Base-by-base conservation (phyloP, 805 yeast genomes). In the Ogataea nakhonphanomensis region DNA sequence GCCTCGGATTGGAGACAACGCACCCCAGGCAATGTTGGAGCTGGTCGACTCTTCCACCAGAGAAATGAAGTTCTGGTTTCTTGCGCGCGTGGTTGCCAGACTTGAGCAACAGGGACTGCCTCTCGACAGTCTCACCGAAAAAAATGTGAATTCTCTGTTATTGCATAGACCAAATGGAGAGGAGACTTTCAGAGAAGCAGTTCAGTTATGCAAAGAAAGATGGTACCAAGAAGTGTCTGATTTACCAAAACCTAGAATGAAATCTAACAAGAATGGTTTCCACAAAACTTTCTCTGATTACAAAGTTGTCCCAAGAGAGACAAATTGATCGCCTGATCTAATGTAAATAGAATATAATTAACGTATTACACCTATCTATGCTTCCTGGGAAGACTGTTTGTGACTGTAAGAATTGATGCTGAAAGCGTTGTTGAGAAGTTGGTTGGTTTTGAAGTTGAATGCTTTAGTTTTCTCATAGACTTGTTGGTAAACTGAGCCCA, bases 11-110 rank as follows among this genome's bases (percentile, higher is more conserved):
- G 90, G 93, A 41, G 99, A 93, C 60, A 84, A 80, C 46, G 95
- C 97, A 0, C 90, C 90, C 24, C 93, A 86, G 71, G 81, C 93
- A 0, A 80, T 90, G 7, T 57, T 93, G 39, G 99, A 93, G 63
- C 69, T 93, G 34, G 95, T 91, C 1, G 96, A 85, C 52, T 61
- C 55, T 34, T 48, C 45, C 14, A 48, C 51, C 12, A 67, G 78
- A 44, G 95, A 87, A 58, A 73, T 85, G 71, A 77, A 81, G 52
- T 74, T 79, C 49, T 84, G 95, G 79, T 66, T 78, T 54, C 73
- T 79, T 7, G 96, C 95, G n/a, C 77, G 86, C 61, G 71, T 78
- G 3, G 91, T 84, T 5, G 96, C 95, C n/a, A 73, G 95, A 50
- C 67, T 83, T 38, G 81, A 84, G 63, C 64, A 72, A 35, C 87